These are phyloP conservation scores for Ophiostoma novo-ulmi DNA, from an alignment of 2,329 filamentous ascomycete species.

Conservation along the genomic window DNA sequence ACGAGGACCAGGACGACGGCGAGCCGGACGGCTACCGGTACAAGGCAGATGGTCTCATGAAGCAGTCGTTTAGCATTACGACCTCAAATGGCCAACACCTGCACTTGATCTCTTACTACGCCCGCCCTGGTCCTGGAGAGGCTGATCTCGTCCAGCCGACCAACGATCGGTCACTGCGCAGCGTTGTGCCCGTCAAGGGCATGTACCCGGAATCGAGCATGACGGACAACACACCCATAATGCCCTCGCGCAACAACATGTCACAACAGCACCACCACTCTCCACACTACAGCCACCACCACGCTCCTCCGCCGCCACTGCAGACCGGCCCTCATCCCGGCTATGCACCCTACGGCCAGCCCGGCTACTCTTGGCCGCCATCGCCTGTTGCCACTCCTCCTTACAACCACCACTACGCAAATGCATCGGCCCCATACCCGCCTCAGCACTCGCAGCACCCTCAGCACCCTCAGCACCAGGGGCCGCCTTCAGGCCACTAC, in stretches of 20 bases:
- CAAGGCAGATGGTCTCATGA: slow-evolving; percentile 96
- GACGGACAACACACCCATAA: slow-evolving; percentile 55
- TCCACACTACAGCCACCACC: slow-evolving; percentile 26
- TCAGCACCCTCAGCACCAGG: slow-evolving; percentile 12
- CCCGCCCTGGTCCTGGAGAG: slow-evolving; percentile 67
- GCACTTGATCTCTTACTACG: slow-evolving; percentile 96
- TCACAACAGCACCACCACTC: slow-evolving; percentile 23
- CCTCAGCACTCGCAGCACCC: slow-evolving; percentile 22
- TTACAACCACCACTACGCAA: slow-evolving; percentile 46
- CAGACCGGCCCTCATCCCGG: slow-evolving; percentile 28
- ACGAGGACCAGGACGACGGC: slow-evolving; percentile 77
- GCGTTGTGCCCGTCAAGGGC: slow-evolving; percentile 82
- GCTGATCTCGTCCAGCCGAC: slow-evolving; percentile 75
- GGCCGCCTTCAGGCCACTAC: slow-evolving; percentile 26
- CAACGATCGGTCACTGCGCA: slow-evolving; percentile 70
- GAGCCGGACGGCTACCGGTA: slow-evolving; percentile 90
- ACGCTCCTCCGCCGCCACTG: slow-evolving; percentile 23
- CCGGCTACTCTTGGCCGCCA: slow-evolving; percentile 50
- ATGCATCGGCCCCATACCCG: slow-evolving; percentile 33
- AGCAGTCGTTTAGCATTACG: slow-evolving; percentile 99
- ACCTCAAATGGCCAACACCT: slow-evolving; percentile 84
- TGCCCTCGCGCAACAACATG: slow-evolving; percentile 1
- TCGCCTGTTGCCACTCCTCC: slow-evolving; percentile 53
- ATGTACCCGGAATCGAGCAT: slow-evolving; percentile 97
- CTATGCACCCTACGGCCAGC: slow-evolving; percentile 37